phyloP scores from a whole-genome alignment of 305 asterid genomes.

The Rubia occidens region DNA sequence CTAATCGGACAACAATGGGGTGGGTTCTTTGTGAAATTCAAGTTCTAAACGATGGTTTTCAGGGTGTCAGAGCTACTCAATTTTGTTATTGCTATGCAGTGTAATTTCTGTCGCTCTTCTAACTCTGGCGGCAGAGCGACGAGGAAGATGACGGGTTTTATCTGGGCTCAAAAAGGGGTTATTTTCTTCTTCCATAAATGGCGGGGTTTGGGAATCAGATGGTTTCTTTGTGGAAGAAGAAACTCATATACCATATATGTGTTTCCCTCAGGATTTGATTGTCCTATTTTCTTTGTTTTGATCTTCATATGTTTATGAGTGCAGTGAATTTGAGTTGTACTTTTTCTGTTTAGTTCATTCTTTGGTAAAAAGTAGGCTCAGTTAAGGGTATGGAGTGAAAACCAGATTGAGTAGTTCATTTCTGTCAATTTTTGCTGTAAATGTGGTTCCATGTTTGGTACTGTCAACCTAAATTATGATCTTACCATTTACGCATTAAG shows the following conservation, averaged over 20 bases:
- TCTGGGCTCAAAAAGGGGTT: neutral
- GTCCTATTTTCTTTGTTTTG: neutral
- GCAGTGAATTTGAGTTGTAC: neutral
- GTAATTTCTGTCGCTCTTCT: no score
- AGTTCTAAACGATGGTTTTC: no score
- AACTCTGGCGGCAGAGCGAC: no score
- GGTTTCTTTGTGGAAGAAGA: conserved; percentile 21
- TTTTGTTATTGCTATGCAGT: no score
- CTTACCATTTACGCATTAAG: neutral
- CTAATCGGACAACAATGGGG: no score
- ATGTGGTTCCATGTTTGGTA: neutral
- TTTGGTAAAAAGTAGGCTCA: no score
- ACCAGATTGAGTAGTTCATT: neutral
- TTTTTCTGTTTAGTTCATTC: neutral
- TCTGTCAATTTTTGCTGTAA: neutral
- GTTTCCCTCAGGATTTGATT: neutral
- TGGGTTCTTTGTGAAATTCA: no score
- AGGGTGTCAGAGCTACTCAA: no score
- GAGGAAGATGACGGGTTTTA: neutral
- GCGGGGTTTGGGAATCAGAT: conserved; percentile 23
- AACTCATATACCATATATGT: conserved; percentile 21
- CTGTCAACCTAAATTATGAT: neutral
- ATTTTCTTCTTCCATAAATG: conserved; percentile 14
- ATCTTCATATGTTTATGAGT: neutral
- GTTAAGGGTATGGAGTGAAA: neutral